phyloP scores from a whole-genome alignment of 768 basidiomycete species.

The Austroboletus eburneus region DNA sequence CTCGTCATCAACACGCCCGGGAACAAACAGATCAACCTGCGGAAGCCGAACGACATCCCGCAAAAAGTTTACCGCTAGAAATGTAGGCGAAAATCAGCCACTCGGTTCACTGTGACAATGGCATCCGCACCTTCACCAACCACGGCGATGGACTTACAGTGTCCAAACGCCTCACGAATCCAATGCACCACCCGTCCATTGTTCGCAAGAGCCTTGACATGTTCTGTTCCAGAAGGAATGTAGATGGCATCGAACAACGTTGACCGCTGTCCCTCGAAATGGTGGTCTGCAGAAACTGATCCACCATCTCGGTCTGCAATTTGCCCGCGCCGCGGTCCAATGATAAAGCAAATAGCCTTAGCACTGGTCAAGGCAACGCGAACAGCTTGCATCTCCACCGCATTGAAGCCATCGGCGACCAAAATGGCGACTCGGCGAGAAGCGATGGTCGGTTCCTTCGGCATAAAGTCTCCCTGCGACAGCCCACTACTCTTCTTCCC shows the following conservation, averaged over 20 bases:
- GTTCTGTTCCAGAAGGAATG: conserved; percentile 66
- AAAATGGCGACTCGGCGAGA: conserved; percentile 75
- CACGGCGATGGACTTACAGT: conserved; percentile 79
- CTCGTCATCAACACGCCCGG: conserved; percentile 25
- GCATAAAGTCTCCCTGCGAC: conserved; percentile 54
- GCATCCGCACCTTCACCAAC: conserved; percentile 51
- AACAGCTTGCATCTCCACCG: conserved; percentile 53
- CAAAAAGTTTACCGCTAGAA: conserved; percentile 46
- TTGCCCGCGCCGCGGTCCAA: conserved; percentile 64
- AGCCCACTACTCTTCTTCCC: conserved; percentile 52
- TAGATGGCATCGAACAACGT: conserved; percentile 82
- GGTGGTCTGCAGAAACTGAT: conserved; percentile 55
- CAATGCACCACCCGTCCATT: conserved; percentile 78
- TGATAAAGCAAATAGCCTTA: conserved; percentile 57
- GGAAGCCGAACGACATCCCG: conserved; percentile 44
- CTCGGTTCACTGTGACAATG: neutral
- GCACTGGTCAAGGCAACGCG: conserved; percentile 48
- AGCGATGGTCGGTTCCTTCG: conserved; percentile 54
- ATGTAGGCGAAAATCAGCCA: neutral
- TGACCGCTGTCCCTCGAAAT: conserved; percentile 74
- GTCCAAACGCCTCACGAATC: conserved; percentile 81
- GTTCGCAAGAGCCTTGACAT: conserved; percentile 51
- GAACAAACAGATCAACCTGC: conserved; percentile 39
- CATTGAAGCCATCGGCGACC: conserved; percentile 71
- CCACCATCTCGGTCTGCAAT: conserved; percentile 27